A percentile compares a stretch with the other conserved stretches of the same genome.
Evolutionary conservation across 176 grass and related monocot species (phyloP).

Genomic region (Triticum timopheevii): DNA sequence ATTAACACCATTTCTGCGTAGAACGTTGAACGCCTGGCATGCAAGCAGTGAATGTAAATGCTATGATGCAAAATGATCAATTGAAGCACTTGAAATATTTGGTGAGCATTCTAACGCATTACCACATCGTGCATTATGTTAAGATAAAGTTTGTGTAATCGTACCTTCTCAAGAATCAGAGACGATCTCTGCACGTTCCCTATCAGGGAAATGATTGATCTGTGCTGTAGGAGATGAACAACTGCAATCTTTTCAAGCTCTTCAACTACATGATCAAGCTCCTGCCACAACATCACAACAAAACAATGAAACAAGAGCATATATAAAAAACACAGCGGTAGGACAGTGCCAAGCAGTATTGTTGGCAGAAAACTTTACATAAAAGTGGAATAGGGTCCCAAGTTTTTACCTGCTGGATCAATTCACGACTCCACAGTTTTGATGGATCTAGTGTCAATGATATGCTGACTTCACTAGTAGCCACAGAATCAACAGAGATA

Average conservation of each 20-base stretch:
- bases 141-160: not conserved
- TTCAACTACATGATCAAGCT: constrained; percentile 81
- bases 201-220: constrained; percentile 91
- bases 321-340: not conserved
- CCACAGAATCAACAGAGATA: constrained; percentile 94
- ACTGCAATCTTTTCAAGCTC: constrained; percentile 87
- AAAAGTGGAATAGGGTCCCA: constrained; percentile 3
- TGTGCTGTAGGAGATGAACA: constrained; percentile 76
- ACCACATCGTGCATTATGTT: not conserved
- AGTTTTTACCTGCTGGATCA: constrained; percentile 78
- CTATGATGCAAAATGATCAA: not conserved
- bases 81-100: not conserved
- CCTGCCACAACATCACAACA: constrained; percentile 46
- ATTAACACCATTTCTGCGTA: constrained; percentile 75
- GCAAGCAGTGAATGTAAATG: not conserved
- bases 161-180: constrained; percentile 87
- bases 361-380: not conserved
- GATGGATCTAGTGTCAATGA: constrained; percentile 85
- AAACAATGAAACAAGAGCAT: constrained; percentile 1
- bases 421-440: constrained; percentile 84
- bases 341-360: not conserved
- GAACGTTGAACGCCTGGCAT: constrained; percentile 75
- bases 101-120: not conserved
- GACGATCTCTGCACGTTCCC: constrained; percentile 89
- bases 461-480: constrained; percentile 98